These are phyloP conservation scores for Neurospora sp. DNA, from an alignment of 495 filamentous ascomycete species.

Conservation along the genomic window DNA sequence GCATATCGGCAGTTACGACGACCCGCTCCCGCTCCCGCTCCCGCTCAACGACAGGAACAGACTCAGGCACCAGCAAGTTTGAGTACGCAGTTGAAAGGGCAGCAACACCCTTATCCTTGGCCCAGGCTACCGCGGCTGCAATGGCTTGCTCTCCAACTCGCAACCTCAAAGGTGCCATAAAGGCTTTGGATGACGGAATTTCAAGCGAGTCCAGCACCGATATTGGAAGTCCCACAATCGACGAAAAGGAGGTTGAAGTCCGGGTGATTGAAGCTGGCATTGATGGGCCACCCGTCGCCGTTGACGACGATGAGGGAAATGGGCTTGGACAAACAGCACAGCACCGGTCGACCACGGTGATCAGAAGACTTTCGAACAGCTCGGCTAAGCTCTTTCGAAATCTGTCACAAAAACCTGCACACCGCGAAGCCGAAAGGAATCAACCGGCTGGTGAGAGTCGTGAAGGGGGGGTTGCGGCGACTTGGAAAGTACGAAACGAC, in stretches of 20 bases:
- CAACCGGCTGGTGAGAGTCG: constrained; percentile 19
- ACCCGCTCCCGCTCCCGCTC: constrained; percentile 7
- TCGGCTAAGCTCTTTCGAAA: constrained; percentile 35
- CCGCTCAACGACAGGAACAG: constrained; percentile 11
- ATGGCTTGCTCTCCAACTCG: constrained; percentile 5
- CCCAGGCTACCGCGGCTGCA: constrained; percentile 19
- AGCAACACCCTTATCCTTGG: constrained; percentile 11
- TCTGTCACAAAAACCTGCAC: constrained; percentile 33
- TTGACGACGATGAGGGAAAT: constrained; percentile 23
- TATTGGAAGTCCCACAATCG: neutral
- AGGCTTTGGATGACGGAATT: neutral
- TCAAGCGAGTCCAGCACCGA: neutral
- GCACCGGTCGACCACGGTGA: constrained; percentile 5
- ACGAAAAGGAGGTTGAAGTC: neutral
- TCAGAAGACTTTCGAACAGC: constrained; percentile 37
- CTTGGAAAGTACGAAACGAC: constrained; percentile 22
- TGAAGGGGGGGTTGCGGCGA: constrained; percentile 36
- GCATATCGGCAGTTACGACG: constrained; percentile 14
- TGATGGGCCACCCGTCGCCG: constrained; percentile 40
- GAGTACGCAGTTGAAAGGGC: constrained; percentile 12
- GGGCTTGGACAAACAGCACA: neutral
- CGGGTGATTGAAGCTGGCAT: constrained; percentile 28
- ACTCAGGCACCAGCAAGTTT: constrained; percentile 19
- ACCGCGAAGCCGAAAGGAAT: constrained; percentile 6
- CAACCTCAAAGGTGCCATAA: neutral